Base-by-base conservation (phyloP, 805 yeast genomes). In the Saccharomycopsis microspora region DNA sequence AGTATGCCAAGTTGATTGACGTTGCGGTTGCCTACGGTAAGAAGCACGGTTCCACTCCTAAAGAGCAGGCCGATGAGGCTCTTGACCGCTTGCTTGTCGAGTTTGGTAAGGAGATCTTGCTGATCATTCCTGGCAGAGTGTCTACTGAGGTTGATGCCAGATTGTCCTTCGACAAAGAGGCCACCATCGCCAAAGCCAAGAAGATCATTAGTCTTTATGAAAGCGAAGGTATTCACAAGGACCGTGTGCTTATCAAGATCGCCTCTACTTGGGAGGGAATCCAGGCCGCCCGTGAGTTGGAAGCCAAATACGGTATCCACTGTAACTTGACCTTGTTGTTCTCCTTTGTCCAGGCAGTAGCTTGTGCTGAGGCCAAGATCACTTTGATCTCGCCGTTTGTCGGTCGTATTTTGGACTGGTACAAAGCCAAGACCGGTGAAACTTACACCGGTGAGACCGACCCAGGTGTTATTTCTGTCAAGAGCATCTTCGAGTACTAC, bases 201-300 rank as follows among this genome's bases (percentile, higher is more conserved):
- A 82, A 88, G 65, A 77, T 93, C 73, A 93, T 93, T 60, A 80
- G 75, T 48, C 76, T 90, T 60, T 93, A 93, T 79, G 74, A 87
- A 72, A 72, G 78, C 51, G 75, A 76, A 60, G 97, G 97, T 58
- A 84, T 93, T 61, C 62, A 70, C 55, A 88, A 87, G 74, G 96
- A 89, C 56, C 79, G 97, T 68, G 77, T 93, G 55, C 78, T 90
- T 64, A 93, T 93, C 72, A 93, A 93, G 78, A 78, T 93, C 57
- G 98, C 98, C 54, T 84, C 97, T 52, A 93, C 98, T 56, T 93
- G 89, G 85, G 98, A 93, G 74, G 99, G 99, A 76, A 93, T 93
- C 67, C 96, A 86, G 70, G 99, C 98, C 59, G 98, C 99, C 50
- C 79, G 81, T 67, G 95, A 85, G 67, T 78, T 93, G 66, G 98